Conservation (phyloP, 805 yeast species). For the Hanseniaspora singularis region DNA sequence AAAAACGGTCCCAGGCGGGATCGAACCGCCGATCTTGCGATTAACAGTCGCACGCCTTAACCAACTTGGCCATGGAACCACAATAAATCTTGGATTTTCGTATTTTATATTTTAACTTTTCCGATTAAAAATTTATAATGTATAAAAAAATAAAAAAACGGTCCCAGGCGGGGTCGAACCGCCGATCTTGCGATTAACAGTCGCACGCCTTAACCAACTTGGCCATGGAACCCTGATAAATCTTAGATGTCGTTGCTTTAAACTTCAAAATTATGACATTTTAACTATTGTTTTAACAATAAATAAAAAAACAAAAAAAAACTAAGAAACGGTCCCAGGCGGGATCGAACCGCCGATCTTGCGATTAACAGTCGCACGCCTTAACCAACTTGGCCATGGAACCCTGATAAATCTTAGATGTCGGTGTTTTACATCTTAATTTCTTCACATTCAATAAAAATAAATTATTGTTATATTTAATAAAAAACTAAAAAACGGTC, state of each 20-base stretch:
- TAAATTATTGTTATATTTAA: no score
- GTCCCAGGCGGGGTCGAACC: constrained; percentile 51
- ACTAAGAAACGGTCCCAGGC: constrained; percentile 37
- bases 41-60: constrained; percentile 53
- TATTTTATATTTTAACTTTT: no score
- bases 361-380: constrained; percentile 56
- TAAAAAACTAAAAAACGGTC: constrained; percentile 30
- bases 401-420: no score
- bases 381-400: constrained; percentile 49
- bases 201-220: constrained; percentile 52
- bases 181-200: constrained; percentile 55
- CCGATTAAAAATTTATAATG: background rate
- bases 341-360: constrained; percentile 52
- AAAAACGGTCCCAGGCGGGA: constrained; percentile 43
- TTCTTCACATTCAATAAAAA: no score
- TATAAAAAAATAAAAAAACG: constrained; percentile 23
- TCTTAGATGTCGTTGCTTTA: background rate
- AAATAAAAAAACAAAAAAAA: constrained; percentile 5
- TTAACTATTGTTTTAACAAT: no score
- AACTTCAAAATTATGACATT: background rate
- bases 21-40: constrained; percentile 54
- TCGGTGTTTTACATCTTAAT: no score
- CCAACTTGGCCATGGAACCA: constrained; percentile 50
- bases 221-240: constrained; percentile 39
- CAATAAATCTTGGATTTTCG: no score